These are phyloP conservation scores for Mortierella claussenii DNA, from an alignment of 192 early-diverging fungal genomes.

Conservation along the genomic window DNA sequence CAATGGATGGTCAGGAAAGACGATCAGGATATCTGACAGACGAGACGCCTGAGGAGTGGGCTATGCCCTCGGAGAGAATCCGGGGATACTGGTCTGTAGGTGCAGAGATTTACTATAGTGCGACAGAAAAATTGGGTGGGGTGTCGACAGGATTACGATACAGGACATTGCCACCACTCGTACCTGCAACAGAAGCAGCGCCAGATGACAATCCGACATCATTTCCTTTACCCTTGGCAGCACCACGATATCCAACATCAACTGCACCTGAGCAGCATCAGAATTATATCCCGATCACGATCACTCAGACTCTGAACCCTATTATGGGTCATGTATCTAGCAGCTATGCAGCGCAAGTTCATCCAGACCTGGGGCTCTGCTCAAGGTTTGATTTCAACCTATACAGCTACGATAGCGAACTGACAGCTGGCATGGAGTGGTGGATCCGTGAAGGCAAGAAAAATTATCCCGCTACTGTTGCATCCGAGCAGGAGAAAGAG, in stretches of 20 bases:
- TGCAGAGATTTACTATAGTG: slow-evolving; percentile 78
- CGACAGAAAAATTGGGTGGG: slow-evolving; percentile 90
- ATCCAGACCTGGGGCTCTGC: slow-evolving; percentile 73
- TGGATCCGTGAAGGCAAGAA: slow-evolving; percentile 57
- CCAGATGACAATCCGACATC: slow-evolving; percentile 12
- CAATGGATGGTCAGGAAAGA: neutral
- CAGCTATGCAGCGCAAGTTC: slow-evolving; percentile 84
- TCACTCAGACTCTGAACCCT: slow-evolving; percentile 87
- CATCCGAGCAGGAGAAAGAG: slow-evolving; percentile 17
- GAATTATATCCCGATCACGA: slow-evolving; percentile 57
- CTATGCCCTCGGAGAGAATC: slow-evolving; percentile 22
- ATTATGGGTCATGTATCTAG: slow-evolving; percentile 93
- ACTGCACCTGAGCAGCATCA: slow-evolving; percentile 48
- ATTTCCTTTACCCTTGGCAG: slow-evolving; percentile 18
- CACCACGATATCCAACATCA: slow-evolving; percentile 39
- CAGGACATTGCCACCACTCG: slow-evolving; percentile 64
- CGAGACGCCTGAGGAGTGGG: slow-evolving; percentile 23
- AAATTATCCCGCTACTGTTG: neutral
- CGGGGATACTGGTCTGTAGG: slow-evolving; percentile 73
- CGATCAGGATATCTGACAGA: slow-evolving; percentile 25
- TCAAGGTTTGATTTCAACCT: slow-evolving; percentile 92
- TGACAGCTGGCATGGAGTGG: slow-evolving; percentile 90
- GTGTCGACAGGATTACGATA: slow-evolving; percentile 79
- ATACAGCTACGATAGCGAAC: slow-evolving; percentile 91
- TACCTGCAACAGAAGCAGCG: slow-evolving; percentile 21